Conservation (phyloP, 2,329 filamentous ascomycete species). For the Xylariaceae sp. region DNA sequence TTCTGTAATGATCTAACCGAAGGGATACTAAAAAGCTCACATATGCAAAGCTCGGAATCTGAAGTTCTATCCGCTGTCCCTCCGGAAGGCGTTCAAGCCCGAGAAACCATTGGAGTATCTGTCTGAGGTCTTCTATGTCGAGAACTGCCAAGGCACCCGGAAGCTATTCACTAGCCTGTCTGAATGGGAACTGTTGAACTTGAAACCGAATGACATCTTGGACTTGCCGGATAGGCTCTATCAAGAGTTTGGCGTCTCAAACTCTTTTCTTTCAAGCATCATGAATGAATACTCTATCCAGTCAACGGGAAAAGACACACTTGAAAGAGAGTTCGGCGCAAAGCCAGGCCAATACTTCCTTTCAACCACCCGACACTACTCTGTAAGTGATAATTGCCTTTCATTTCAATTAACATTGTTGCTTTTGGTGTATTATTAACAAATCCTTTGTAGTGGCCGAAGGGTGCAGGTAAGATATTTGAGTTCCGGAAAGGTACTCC, state of each 20-base stretch:
- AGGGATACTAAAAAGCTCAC: too few relatives aligned
- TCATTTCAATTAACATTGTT: too few relatives aligned
- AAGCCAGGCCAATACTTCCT: conserved; percentile 36
- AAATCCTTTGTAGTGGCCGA: too few relatives aligned
- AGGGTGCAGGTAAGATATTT: conserved; percentile 37
- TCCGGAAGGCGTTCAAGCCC: conserved; percentile 29
- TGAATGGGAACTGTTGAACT: conserved; percentile 44
- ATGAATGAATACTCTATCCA: conserved; percentile 37
- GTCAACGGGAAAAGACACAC: conserved; percentile 35
- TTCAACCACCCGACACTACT: conserved; percentile 43
- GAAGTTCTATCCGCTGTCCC: conserved; percentile 43
- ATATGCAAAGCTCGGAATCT: conserved; percentile 44
- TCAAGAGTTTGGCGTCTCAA: conserved; percentile 37
- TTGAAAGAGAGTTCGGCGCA: conserved; percentile 33
- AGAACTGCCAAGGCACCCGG: conserved; percentile 27
- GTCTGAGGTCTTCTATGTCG: conserved; percentile 26
- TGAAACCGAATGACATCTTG: conserved; percentile 36
- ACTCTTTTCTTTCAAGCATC: conserved; percentile 31
- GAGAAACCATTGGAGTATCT: conserved; percentile 29
- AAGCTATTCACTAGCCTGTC: conserved; percentile 36
- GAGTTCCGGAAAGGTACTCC: not conserved
- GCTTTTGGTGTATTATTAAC: too few relatives aligned
- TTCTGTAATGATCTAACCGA: not conserved
- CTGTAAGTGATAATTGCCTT: too few relatives aligned
- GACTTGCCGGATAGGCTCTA: conserved; percentile 38